Evolutionary conservation across 2,329 filamentous ascomycete species (phyloP).

Genomic region (Pestalotiopsis sp.): DNA sequence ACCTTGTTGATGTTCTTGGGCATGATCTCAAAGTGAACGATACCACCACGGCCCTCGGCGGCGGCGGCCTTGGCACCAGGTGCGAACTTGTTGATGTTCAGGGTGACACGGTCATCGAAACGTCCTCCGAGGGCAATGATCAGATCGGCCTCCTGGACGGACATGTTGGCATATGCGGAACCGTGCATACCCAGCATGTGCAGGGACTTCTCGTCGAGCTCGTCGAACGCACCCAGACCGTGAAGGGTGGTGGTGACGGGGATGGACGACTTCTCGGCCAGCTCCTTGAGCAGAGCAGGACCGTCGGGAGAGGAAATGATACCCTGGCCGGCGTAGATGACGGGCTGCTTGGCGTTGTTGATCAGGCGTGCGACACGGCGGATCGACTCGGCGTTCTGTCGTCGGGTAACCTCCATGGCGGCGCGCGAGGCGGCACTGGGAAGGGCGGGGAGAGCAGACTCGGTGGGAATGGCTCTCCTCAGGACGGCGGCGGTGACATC

Average conservation of each 20-base stretch:
- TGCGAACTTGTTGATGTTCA: conserved; percentile 81
- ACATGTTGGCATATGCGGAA: conserved; percentile 95
- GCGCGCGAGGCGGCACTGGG: conserved; percentile 86
- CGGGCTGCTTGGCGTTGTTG: conserved; percentile 88
- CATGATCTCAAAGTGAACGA: conserved; percentile 97
- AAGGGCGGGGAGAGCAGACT: conserved; percentile 73
- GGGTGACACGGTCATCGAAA: conserved; percentile 95
- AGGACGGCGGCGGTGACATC: conserved; percentile 90
- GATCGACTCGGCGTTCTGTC: conserved; percentile 75
- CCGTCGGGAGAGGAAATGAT: conserved; percentile 81
- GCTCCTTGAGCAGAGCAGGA: conserved; percentile 75
- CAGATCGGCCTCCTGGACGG: conserved; percentile 94
- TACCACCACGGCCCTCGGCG: conserved; percentile 83
- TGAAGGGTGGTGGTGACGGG: conserved; percentile 96
- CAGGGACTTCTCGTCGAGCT: conserved; percentile 89
- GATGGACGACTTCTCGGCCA: conserved; percentile 88
- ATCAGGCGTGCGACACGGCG: conserved; percentile 78
- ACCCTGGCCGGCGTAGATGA: conserved; percentile 94
- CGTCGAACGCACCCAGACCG: conserved; percentile 89
- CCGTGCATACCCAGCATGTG: conserved; percentile 99
- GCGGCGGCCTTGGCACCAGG: conserved; percentile 86
- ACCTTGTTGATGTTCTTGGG: conserved; percentile 99
- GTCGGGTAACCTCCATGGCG: conserved; percentile 71
- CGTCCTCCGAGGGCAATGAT: conserved; percentile 93
- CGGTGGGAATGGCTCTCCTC: conserved; percentile 78